Evolutionary conservation across 345 rosid genomes (phyloP).

Genomic region (Trapa incisa): DNA sequence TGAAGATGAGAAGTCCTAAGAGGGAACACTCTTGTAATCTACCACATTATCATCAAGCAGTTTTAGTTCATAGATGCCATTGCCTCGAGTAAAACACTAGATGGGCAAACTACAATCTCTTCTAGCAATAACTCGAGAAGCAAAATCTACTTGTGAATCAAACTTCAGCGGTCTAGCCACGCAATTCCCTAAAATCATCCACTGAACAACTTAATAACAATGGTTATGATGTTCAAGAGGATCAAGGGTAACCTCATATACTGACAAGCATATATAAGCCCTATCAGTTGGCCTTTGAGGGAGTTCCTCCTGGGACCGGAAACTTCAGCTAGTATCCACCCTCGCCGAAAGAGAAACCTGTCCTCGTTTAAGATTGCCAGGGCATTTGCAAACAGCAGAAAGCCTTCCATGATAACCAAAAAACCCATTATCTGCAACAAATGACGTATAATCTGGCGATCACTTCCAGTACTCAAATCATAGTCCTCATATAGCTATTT

Average conservation of each 20-base stretch:
- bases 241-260: conserved; percentile 70
- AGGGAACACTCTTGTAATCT: background rate
- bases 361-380: conserved; percentile 88
- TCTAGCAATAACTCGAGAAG: background rate
- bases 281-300: conserved; percentile 60
- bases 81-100: background rate
- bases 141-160: background rate
- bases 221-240: conserved; percentile 44
- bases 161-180: background rate
- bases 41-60: background rate
- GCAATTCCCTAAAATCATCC: conserved; percentile 15
- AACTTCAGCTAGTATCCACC: conserved; percentile 70
- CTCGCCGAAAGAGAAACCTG: conserved; percentile 76
- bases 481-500: too few relatives aligned
- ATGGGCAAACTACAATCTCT: background rate
- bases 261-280: conserved; percentile 63
- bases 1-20: background rate
- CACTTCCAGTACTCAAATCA: background rate
- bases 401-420: conserved; percentile 72
- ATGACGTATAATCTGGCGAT: background rate
- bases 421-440: conserved; percentile 46
- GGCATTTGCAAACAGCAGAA: conserved; percentile 80
- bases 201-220: conserved; percentile 49
- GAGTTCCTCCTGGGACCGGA: conserved; percentile 45
- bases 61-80: background rate